Percentiles rank a stretch among this genome's conserved stretches.
Evolutionary conservation across 352 stramenopile genomes (phyloP).

Genomic region (Phytophthora idaei): DNA sequence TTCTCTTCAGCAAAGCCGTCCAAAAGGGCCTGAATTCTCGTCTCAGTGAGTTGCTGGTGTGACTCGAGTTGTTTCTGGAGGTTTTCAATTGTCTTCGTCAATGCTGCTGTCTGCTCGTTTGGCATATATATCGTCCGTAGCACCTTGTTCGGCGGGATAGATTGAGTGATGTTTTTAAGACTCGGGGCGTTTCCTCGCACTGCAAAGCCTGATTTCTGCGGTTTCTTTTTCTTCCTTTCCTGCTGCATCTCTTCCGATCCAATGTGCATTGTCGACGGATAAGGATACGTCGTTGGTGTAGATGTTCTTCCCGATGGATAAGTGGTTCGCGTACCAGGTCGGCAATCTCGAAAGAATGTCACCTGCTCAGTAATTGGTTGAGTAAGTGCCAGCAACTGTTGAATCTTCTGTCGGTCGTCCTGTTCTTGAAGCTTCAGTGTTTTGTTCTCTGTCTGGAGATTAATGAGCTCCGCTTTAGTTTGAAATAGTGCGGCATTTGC

Average conservation of each 20-base stretch:
- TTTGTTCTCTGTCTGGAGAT: conserved; percentile 69
- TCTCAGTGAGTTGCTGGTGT: conserved; percentile 59
- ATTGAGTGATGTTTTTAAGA: conserved; percentile 16
- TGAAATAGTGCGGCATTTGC: conserved; percentile 68
- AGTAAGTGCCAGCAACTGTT: conserved; percentile 81
- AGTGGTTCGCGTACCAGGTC: conserved; percentile 52
- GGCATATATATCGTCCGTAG: conserved; percentile 83
- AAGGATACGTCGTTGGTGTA: conserved; percentile 53
- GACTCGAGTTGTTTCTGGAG: conserved; percentile 66
- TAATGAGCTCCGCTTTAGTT: conserved; percentile 66
- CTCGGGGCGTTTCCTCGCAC: conserved; percentile 25
- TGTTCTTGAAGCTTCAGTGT: conserved; percentile 74
- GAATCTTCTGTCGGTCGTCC: conserved; percentile 80
- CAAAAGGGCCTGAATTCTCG: conserved; percentile 61
- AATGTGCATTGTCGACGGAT: conserved; percentile 82
- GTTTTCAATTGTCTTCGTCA: conserved; percentile 57
- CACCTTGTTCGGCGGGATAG: conserved; percentile 43
- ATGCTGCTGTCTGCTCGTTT: conserved; percentile 61
- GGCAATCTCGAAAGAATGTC: conserved; percentile 79
- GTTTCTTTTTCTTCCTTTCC: conserved; percentile 32
- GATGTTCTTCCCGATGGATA: conserved; percentile 46
- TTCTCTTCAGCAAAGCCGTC: conserved; percentile 67
- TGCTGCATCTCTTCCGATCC: conserved; percentile 53
- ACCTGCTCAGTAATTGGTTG: conserved; percentile 84
- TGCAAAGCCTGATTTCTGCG: conserved; percentile 26